phyloP scores from a whole-genome alignment of 192 early-diverging fungal genomes.

The Spizellomyces punctatus region DNA sequence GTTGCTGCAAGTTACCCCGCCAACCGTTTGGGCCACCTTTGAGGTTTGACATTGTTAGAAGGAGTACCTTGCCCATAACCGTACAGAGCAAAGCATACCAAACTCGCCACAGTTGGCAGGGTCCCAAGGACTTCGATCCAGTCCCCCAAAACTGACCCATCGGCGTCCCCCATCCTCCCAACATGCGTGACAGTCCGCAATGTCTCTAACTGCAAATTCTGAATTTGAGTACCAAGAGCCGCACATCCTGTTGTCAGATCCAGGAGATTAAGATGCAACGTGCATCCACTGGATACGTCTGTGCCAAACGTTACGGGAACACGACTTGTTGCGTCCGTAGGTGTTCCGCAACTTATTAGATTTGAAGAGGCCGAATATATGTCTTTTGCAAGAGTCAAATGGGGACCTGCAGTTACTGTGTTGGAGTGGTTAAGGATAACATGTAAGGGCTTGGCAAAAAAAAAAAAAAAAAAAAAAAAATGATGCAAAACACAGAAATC shows the following conservation, averaged over 20 bases:
- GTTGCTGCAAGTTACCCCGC: background rate
- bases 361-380: conserved; percentile 50
- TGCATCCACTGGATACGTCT: conserved; percentile 35
- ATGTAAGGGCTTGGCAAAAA: too few species aligned
- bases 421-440: background rate
- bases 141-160: conserved; percentile 9
- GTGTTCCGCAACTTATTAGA: conserved; percentile 34
- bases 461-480: too few species aligned
- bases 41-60: too few species aligned
- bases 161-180: conserved; percentile 28
- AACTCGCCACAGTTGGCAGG: background rate
- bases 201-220: background rate
- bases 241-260: conserved; percentile 40
- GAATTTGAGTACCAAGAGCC: background rate
- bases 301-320: conserved; percentile 30
- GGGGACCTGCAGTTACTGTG: conserved; percentile 30
- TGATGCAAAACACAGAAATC: too few species aligned
- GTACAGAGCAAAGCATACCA: too few species aligned
- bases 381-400: conserved; percentile 21
- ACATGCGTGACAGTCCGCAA: conserved; percentile 15
- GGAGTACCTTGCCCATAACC: too few species aligned
- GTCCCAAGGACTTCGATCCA: conserved; percentile 11
- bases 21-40: background rate
- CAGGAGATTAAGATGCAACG: conserved; percentile 40
- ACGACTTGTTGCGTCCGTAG: conserved; percentile 24